Conservation (phyloP, 345 rosid species). For the Salix dunnii region DNA sequence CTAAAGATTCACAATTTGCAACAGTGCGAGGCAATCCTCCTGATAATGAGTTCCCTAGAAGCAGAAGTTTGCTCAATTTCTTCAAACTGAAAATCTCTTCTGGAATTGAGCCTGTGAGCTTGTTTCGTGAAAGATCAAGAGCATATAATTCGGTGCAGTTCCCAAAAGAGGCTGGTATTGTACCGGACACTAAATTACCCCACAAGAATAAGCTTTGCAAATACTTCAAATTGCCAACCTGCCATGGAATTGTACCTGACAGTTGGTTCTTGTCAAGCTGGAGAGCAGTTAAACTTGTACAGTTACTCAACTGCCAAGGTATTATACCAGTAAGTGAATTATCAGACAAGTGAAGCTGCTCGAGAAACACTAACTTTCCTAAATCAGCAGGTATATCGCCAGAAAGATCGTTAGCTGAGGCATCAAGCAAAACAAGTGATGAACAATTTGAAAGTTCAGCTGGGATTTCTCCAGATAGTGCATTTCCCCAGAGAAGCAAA, state of each 20-base stretch:
- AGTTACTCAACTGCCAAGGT: conserved; percentile 79
- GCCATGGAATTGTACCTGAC: conserved; percentile 71
- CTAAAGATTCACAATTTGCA: conserved; percentile 71
- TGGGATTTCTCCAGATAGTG: conserved; percentile 71
- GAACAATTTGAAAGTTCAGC: conserved; percentile 84
- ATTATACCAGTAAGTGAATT: conserved; percentile 62
- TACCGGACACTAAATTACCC: conserved; percentile 85
- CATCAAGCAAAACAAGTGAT: conserved; percentile 85
- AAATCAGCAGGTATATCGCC: conserved; percentile 78
- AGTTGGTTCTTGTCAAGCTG: conserved; percentile 91
- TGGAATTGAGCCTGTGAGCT: conserved; percentile 79
- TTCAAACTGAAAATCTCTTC: conserved; percentile 75
- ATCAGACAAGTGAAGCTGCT: conserved; percentile 96
- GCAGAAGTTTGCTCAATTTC: conserved; percentile 90
- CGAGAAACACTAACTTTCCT: conserved; percentile 68
- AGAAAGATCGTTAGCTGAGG: conserved; percentile 73
- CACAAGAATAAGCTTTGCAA: conserved; percentile 89
- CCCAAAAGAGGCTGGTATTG: conserved; percentile 75
- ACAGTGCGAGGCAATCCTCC: conserved; percentile 61
- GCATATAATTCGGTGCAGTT: conserved; percentile 78
- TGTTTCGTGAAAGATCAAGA: conserved; percentile 83
- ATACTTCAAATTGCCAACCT: conserved; percentile 63
- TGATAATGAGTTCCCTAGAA: conserved; percentile 81
- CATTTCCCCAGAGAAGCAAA: conserved; percentile 88
- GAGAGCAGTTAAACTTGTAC: conserved; percentile 75